These are phyloP conservation scores for Austroboletus olivaceoglutinosus DNA, from an alignment of 1,284 basidiomycete species.

Conservation along the genomic window DNA sequence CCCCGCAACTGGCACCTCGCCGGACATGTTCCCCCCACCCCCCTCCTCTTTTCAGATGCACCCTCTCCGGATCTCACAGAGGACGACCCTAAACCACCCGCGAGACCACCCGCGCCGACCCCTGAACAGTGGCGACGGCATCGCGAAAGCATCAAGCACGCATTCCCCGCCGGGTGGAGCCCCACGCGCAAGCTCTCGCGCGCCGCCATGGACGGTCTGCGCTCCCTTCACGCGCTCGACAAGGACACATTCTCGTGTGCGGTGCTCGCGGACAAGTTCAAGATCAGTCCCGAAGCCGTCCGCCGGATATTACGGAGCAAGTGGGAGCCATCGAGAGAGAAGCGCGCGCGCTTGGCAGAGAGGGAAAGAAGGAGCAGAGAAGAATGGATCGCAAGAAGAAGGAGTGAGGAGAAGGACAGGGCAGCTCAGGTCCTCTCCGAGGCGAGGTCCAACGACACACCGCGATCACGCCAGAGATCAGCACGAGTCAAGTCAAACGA, in stretches of 20 bases:
- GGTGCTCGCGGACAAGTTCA: conserved; percentile 76
- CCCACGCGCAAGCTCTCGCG: conserved; percentile 87
- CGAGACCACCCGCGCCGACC: conserved; percentile 44
- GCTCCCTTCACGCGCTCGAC: conserved; percentile 69
- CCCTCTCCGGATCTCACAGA: conserved; percentile 48
- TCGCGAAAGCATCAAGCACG: conserved; percentile 53
- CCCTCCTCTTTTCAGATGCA: conserved; percentile 48
- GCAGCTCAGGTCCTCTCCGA: conserved; percentile 30
- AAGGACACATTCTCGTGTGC: conserved; percentile 68
- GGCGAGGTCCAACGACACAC: conserved; percentile 22
- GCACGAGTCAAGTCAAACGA: conserved; percentile 34
- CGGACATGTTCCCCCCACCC: conserved; percentile 47
- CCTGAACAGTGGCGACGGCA: conserved; percentile 56
- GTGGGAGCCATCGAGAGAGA: conserved; percentile 67
- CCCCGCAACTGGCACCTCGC: conserved; percentile 49
- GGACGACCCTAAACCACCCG: conserved; percentile 44
- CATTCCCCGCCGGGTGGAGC: conserved; percentile 78
- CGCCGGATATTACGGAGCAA: conserved; percentile 79
- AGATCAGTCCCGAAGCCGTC: conserved; percentile 84
- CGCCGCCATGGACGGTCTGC: conserved; percentile 85
- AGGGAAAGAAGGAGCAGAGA: conserved; percentile 54
- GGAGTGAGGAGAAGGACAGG: conserved; percentile 43
- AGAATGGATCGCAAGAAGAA: conserved; percentile 41
- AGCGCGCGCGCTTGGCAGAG: conserved; percentile 52
- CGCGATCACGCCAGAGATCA: conserved; percentile 8